A percentile compares a stretch with the other conserved stretches of the same genome.
Conservation (phyloP, 2,329 filamentous ascomycete species). For the Colletotrichum chlorophyti region DNA sequence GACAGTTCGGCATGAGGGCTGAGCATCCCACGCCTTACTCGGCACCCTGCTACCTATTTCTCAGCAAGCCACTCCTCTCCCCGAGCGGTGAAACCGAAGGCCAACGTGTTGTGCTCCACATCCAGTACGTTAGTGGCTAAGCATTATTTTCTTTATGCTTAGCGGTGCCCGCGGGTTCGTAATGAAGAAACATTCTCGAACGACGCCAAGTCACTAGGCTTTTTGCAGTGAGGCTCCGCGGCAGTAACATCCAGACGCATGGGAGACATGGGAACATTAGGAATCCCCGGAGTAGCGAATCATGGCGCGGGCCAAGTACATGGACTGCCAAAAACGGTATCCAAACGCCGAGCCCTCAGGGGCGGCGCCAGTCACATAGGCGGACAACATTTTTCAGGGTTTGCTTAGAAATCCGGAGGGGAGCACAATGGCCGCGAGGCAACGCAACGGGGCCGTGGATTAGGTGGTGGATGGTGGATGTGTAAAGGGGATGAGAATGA, state of each 20-base stretch:
- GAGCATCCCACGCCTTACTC: background rate
- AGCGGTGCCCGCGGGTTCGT: slow-evolving; percentile 5
- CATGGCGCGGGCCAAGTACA: background rate
- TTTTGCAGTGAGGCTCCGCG: background rate
- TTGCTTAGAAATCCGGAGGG: slow-evolving; percentile 26
- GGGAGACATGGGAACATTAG: background rate
- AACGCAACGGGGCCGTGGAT: slow-evolving; percentile 17
- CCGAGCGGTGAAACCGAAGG: slow-evolving; percentile 20
- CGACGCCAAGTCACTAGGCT: background rate
- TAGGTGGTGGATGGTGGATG: background rate
- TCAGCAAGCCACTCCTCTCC: background rate
- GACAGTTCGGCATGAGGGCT: slow-evolving; percentile 26
- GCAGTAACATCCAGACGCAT: background rate
- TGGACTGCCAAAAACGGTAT: background rate
- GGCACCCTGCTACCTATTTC: background rate
- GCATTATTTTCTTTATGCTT: too few relatives aligned
- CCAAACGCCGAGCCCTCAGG: background rate
- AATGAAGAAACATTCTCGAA: slow-evolving; percentile 11
- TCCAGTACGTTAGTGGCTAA: background rate
- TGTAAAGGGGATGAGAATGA: background rate
- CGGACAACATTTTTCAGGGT: background rate
- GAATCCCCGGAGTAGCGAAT: background rate
- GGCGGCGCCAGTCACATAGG: slow-evolving; percentile 19
- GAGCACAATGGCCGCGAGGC: slow-evolving; percentile 5
- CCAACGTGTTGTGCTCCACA: background rate